A percentile compares a stretch with the other conserved stretches of the same genome.
These are phyloP conservation scores for Erysimum cheiri DNA, from an alignment of 441 rosid genomes.

Conservation along the genomic window DNA sequence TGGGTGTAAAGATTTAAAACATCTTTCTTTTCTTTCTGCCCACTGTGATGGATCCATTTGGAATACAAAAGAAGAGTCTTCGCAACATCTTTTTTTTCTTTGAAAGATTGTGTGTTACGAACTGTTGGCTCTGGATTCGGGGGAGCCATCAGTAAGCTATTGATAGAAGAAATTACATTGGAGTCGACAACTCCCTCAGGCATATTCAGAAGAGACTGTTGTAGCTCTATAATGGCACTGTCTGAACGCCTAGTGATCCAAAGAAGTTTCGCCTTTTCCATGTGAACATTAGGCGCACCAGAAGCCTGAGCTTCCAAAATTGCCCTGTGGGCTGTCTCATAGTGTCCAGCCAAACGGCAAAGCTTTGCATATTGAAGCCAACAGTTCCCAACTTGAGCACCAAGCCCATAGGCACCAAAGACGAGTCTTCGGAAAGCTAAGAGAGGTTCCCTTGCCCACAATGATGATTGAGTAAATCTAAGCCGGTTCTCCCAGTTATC, in stretches of 20 bases:
- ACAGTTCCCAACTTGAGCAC: constrained; percentile 93
- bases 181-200: constrained; percentile 89
- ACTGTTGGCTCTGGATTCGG: constrained; percentile 65
- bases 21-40: constrained; percentile 98
- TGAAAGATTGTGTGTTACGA: constrained; percentile 60
- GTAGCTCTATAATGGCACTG: constrained; percentile 94
- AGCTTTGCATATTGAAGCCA: constrained; percentile 99
- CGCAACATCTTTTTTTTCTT: constrained; percentile 79
- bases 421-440: constrained; percentile 92
- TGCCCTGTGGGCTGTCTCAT: constrained; percentile 94
- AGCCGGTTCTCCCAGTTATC: constrained; percentile 93
- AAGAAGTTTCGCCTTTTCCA: constrained; percentile 98
- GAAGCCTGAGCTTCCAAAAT: constrained; percentile 96
- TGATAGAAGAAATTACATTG: constrained; percentile 73
- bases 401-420: constrained; percentile 84
- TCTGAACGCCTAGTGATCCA: constrained; percentile 94
- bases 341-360: constrained; percentile 98
- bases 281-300: constrained; percentile 90
- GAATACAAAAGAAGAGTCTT: constrained; percentile 95
- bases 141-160: constrained; percentile 85
- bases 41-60: constrained; percentile 95
- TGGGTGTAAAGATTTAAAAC: constrained; percentile 86
- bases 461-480: constrained; percentile 87
- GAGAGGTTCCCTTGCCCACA: constrained; percentile 99
- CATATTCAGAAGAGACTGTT: constrained; percentile 89